Evolutionary conservation across 139 green algal genomes (phyloP).

Genomic region (Spirogloea muscicola): DNA sequence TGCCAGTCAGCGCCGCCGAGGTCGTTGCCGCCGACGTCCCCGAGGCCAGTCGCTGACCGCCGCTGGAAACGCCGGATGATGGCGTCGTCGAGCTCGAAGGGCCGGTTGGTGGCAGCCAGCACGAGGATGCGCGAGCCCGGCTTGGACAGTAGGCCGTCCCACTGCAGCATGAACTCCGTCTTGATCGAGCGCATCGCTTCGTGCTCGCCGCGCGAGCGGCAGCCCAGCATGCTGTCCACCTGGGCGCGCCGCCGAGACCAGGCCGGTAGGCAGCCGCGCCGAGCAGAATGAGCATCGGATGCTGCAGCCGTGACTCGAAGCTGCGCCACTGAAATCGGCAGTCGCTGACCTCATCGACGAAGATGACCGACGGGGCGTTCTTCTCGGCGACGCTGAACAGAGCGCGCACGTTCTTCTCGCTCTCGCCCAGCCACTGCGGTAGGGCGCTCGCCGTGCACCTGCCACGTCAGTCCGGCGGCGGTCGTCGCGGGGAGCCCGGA

Average conservation of each 20-base stretch:
- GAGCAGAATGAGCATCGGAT: too few species aligned
- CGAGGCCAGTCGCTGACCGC: too few species aligned
- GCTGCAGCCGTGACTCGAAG: too few species aligned
- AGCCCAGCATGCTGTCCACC: constrained; percentile 55
- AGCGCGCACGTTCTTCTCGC: constrained; percentile 39
- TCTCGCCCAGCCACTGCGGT: constrained; percentile 47
- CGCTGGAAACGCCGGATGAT: constrained; percentile 59
- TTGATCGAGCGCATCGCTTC: constrained; percentile 70
- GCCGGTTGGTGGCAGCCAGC: constrained; percentile 70
- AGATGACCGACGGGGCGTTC: constrained; percentile 29
- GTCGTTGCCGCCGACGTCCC: too few species aligned
- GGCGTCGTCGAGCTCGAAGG: constrained; percentile 70
- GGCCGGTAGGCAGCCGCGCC: too few species aligned
- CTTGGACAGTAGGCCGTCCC: constrained; percentile 64
- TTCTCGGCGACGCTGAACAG: constrained; percentile 38
- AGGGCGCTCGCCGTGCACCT: background rate
- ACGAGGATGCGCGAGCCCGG: constrained; percentile 58
- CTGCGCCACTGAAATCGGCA: too few species aligned
- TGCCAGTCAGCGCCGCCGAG: too few species aligned
- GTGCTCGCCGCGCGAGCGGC: constrained; percentile 54
- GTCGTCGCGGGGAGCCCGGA: background rate
- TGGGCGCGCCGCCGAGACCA: too few species aligned
- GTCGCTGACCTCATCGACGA: constrained; percentile 56
- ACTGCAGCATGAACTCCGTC: constrained; percentile 67
- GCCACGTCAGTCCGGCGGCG: background rate